These are phyloP conservation scores for Trichoderma sp. DNA, from an alignment of 2,329 filamentous ascomycete genomes.

Conservation along the genomic window DNA sequence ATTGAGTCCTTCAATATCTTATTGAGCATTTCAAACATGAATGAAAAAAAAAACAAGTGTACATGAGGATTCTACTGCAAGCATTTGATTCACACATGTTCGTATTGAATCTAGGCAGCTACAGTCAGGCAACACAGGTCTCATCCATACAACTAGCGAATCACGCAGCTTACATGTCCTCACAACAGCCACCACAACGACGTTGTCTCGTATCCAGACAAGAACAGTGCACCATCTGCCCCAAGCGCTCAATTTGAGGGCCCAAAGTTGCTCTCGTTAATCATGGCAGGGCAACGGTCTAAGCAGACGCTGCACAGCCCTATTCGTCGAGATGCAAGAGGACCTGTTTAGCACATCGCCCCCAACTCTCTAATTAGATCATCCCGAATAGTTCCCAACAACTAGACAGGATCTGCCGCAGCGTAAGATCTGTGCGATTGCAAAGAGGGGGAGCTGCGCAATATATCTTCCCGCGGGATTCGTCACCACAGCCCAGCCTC, in stretches of 20 bases:
- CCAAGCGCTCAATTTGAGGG: background rate
- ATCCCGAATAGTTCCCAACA: background rate
- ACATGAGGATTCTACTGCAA: background rate
- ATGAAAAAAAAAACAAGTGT: background rate
- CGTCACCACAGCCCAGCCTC: constrained; percentile 1
- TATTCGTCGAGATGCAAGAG: background rate
- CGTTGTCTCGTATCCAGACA: background rate
- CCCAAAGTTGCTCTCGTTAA: background rate
- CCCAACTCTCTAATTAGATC: background rate
- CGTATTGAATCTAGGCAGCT: background rate
- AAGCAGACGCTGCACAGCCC: background rate
- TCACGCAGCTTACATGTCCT: background rate
- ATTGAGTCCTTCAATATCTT: background rate
- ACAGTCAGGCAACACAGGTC: background rate
- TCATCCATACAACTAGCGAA: background rate
- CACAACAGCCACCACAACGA: background rate
- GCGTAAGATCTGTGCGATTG: background rate
- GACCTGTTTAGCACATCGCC: background rate
- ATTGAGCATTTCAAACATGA: too few relatives aligned
- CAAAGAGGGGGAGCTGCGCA: background rate
- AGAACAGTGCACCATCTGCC: too few relatives aligned
- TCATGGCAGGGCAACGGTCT: background rate
- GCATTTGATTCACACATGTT: background rate
- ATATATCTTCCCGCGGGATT: background rate
- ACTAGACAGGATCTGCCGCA: background rate